A percentile compares a stretch with the other conserved stretches of the same genome.
Conservation (phyloP, 2,329 filamentous ascomycete genomes). For the Colletotrichum sp. region DNA sequence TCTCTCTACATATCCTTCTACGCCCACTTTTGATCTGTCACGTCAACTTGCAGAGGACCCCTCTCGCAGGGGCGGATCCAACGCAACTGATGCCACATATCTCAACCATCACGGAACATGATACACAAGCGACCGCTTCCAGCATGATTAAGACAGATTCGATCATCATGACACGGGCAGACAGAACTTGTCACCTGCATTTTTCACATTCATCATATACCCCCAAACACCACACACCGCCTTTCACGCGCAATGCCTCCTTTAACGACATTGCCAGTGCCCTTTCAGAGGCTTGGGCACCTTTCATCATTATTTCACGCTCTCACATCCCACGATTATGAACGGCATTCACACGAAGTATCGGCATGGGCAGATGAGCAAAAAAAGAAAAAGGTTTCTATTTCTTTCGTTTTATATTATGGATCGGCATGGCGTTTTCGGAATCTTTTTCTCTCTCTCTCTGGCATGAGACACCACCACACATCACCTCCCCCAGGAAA, state of each 20-base stretch:
- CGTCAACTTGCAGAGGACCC: neutral
- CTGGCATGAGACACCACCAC: neutral
- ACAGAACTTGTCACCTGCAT: neutral
- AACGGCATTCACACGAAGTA: slow-evolving; percentile 16
- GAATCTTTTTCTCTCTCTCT: neutral
- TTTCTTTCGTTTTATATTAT: neutral
- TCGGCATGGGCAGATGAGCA: slow-evolving; percentile 10
- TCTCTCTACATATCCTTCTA: neutral
- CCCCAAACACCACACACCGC: neutral
- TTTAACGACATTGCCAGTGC: neutral
- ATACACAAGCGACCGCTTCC: neutral
- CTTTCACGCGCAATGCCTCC: neutral
- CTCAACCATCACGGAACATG: neutral
- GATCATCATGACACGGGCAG: neutral
- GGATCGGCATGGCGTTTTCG: slow-evolving; percentile 10
- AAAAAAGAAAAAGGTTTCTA: slow-evolving; percentile 2
- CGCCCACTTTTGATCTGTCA: neutral
- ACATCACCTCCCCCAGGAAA: neutral
- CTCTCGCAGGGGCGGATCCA: neutral
- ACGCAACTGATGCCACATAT: neutral
- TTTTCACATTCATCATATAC: neutral
- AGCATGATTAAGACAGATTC: neutral
- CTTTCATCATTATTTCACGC: neutral
- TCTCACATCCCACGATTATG: slow-evolving; percentile 10
- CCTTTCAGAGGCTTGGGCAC: slow-evolving; percentile 7